Conservation (phyloP, 2,329 filamentous ascomycete species). For the Aureobasidium pullulans region DNA sequence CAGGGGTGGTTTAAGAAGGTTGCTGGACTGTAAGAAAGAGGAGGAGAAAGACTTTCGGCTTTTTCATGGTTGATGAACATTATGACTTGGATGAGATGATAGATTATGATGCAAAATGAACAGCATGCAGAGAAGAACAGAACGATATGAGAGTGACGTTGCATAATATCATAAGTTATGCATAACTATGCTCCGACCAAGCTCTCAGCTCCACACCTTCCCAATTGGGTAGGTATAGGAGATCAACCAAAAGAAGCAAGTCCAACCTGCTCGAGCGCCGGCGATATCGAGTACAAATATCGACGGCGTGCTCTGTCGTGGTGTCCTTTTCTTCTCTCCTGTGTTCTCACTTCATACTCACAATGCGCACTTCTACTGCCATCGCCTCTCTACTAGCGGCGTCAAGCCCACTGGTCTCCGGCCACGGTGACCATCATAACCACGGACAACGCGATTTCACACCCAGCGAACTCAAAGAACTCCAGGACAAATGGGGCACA, state of each 20-base stretch:
- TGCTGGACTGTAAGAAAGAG: slow-evolving; percentile 20
- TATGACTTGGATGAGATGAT: neutral
- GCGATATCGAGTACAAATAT: slow-evolving; percentile 5
- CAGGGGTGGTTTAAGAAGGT: slow-evolving; percentile 43
- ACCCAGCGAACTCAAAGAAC: slow-evolving; percentile 14
- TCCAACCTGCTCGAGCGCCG: neutral
- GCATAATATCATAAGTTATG: neutral
- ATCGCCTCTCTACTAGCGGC: neutral
- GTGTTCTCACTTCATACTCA: neutral
- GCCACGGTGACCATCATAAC: slow-evolving; percentile 13
- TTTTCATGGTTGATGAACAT: neutral
- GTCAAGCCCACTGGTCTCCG: neutral
- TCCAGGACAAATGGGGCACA: slow-evolving; percentile 18
- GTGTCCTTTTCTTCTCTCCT: neutral
- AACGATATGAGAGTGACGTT: neutral
- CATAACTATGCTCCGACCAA: slow-evolving; percentile 16
- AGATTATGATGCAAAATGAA: neutral
- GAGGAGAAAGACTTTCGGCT: neutral
- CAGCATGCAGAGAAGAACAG: neutral
- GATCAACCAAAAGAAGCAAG: slow-evolving; percentile 3
- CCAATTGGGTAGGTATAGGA: slow-evolving; percentile 2
- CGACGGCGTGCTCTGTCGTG: neutral
- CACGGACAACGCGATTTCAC: slow-evolving; percentile 14
- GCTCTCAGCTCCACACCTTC: slow-evolving; percentile 17
- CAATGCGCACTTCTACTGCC: neutral